A percentile compares a stretch with the other conserved stretches of the same genome.
Conservation (phyloP, 768 basidiomycete genomes). For the Thelephora aurantiotincta region DNA sequence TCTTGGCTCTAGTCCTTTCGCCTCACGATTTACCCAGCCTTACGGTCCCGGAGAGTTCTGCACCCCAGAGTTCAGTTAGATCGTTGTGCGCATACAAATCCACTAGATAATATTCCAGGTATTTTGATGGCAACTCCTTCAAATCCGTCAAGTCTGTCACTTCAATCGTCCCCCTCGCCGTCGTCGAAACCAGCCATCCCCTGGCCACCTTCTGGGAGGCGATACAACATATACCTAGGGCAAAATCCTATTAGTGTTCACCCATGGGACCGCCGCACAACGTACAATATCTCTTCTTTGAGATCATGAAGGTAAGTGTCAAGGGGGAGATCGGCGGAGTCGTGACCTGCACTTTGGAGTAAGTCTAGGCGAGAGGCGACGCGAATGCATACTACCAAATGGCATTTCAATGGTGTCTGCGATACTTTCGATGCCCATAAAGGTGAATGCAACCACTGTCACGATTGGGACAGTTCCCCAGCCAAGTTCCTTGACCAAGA, state of each 20-base stretch:
- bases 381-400: slow-evolving; percentile 44
- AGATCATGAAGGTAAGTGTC: slow-evolving; percentile 80
- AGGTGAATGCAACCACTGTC: slow-evolving; percentile 77
- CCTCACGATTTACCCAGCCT: slow-evolving; percentile 33
- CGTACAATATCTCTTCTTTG: slow-evolving; percentile 54
- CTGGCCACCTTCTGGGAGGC: slow-evolving; percentile 61
- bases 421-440: slow-evolving; percentile 94
- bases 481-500: slow-evolving; percentile 67
- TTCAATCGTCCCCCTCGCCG: slow-evolving; percentile 72
- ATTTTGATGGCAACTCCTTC: neutral
- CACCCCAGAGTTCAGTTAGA: slow-evolving; percentile 53
- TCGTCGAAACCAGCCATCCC: slow-evolving; percentile 66
- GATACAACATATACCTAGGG: slow-evolving; percentile 50
- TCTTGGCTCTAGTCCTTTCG: slow-evolving; percentile 4
- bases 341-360: slow-evolving; percentile 12
- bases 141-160: neutral
- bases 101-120: neutral
- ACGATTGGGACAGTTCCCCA: slow-evolving; percentile 80
- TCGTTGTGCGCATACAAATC: neutral
- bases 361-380: neutral
- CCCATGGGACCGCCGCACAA: neutral
- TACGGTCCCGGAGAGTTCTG: slow-evolving; percentile 91
- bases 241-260: slow-evolving; percentile 5
- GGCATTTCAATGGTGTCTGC: slow-evolving; percentile 94
- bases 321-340: slow-evolving; percentile 59